phyloP scores from a whole-genome alignment of 352 stramenopile species.

The Pythium utonaiense region DNA sequence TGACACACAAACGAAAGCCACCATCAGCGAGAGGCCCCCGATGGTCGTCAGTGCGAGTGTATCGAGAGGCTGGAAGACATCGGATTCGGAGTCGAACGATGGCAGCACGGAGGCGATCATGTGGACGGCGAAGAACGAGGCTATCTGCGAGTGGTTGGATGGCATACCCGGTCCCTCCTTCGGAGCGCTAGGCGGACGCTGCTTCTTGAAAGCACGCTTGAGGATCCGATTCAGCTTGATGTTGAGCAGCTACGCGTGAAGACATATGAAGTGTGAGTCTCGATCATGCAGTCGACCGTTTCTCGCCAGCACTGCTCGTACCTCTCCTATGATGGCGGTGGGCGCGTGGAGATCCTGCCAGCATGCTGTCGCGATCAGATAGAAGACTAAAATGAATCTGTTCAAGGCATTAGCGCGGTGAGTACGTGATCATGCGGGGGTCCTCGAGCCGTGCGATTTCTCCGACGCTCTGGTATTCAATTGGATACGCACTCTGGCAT shows the following conservation, averaged over 20 bases:
- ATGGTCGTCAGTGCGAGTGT: background rate
- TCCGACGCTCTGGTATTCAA: no score
- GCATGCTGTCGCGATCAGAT: background rate
- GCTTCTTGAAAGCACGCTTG: background rate
- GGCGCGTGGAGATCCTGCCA: background rate
- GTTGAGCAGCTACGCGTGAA: background rate
- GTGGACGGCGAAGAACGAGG: background rate
- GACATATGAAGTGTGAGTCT: no score
- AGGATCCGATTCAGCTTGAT: background rate
- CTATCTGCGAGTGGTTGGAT: background rate
- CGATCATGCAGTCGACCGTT: background rate
- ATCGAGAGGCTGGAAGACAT: background rate
- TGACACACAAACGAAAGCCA: background rate
- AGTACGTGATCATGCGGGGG: no score
- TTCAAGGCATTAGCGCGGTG: no score
- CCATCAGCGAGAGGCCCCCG: background rate
- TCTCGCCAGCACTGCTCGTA: no score
- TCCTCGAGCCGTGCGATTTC: no score
- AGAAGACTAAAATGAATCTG: background rate
- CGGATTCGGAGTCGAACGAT: background rate
- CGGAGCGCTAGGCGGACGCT: background rate
- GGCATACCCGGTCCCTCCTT: background rate
- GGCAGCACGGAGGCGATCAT: background rate
- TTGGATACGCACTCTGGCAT: no score
- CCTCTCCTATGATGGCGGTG: background rate